Conservation (phyloP, 2,329 filamentous ascomycete genomes). For the Aspergillus alliaceus region DNA sequence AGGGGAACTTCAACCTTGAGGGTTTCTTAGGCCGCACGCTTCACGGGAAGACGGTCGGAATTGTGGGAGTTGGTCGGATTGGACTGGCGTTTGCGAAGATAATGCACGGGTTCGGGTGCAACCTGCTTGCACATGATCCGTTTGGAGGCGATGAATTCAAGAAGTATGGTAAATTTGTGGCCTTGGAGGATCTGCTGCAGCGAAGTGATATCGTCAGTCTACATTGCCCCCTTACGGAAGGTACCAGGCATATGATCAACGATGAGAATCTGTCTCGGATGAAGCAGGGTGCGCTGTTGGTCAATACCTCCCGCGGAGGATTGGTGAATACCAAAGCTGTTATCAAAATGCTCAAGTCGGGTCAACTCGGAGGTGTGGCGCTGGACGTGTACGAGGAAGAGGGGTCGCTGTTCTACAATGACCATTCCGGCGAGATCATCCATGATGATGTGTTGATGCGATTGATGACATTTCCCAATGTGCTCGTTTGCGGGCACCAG, state of each 20-base stretch:
- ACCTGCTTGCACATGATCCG: conserved; percentile 61
- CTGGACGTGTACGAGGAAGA: conserved; percentile 70
- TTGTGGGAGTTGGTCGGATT: conserved; percentile 66
- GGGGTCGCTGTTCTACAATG: conserved; percentile 60
- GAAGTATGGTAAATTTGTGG: conserved; percentile 52
- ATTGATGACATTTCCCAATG: conserved; percentile 67
- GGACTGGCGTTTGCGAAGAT: conserved; percentile 63
- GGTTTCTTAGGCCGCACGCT: conserved; percentile 60
- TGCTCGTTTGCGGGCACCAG: conserved; percentile 67
- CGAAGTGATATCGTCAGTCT: conserved; percentile 63
- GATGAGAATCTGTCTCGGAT: conserved; percentile 53
- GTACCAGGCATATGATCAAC: conserved; percentile 63
- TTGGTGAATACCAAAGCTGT: conserved; percentile 62
- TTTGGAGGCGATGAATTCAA: conserved; percentile 52
- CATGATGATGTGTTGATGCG: conserved; percentile 67
- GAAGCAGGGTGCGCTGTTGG: conserved; percentile 60
- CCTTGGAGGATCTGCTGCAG: conserved; percentile 56
- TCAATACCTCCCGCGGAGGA: conserved; percentile 67
- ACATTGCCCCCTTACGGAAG: conserved; percentile 64
- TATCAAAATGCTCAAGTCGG: conserved; percentile 60
- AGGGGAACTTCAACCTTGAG: conserved; percentile 67
- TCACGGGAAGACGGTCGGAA: conserved; percentile 64
- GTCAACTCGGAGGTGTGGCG: conserved; percentile 61
- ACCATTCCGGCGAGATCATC: conserved; percentile 65
- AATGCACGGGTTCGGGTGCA: conserved; percentile 65